Conservation (phyloP, 352 stramenopile species). For the Globisporangium radiosum region DNA sequence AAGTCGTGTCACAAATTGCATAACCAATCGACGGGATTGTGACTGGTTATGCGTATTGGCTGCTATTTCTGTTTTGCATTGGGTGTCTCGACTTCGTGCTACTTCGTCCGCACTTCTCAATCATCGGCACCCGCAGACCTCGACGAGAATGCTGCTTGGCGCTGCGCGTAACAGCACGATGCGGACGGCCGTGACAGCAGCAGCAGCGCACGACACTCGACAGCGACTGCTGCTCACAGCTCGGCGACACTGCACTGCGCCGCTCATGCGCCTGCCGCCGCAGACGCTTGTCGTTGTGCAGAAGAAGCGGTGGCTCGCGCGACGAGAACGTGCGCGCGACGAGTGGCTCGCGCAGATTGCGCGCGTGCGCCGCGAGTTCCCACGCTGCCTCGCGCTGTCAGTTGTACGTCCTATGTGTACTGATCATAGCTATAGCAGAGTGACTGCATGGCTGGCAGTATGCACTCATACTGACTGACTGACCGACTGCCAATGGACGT, state of each 20-base stretch:
- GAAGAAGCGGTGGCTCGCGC: constrained; percentile 8
- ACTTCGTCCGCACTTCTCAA: neutral
- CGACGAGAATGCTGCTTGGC: neutral
- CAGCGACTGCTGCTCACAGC: constrained; percentile 2
- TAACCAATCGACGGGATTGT: too few species aligned
- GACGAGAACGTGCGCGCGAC: constrained; percentile 2
- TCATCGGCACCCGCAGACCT: neutral
- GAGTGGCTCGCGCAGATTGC: constrained; percentile 2
- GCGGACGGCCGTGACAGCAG: neutral
- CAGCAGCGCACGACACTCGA: neutral
- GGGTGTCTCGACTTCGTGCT: neutral
- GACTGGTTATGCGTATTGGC: too few species aligned
- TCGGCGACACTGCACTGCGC: neutral
- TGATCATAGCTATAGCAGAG: neutral
- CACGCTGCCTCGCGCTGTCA: constrained; percentile 14
- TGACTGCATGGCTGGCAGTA: neutral
- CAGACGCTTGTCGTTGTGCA: constrained; percentile 10
- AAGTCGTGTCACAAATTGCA: too few species aligned
- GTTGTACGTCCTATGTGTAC: constrained; percentile 2
- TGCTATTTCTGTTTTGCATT: neutral
- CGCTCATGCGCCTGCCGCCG: constrained; percentile 8
- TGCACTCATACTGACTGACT: too few species aligned
- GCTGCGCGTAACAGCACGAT: neutral
- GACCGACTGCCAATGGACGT: too few species aligned
- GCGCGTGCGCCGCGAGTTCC: constrained; percentile 6